A percentile compares a stretch with the other conserved stretches of the same genome.
Evolutionary conservation across 164 flowering plant species (phyloP).

Genomic region (Malania oleifera): DNA sequence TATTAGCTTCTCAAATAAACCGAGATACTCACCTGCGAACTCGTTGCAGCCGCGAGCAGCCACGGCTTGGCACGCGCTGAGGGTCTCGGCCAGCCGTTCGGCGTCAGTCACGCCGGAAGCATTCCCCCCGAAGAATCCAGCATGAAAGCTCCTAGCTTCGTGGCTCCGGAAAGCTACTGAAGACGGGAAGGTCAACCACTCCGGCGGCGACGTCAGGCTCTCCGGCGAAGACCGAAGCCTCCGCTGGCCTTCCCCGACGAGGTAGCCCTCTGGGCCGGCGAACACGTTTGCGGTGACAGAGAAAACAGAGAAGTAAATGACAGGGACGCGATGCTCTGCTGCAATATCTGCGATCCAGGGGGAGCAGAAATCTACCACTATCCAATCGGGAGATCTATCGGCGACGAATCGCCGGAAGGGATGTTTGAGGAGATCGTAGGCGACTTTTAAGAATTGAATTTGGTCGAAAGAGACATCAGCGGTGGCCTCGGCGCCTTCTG

Average conservation of each 20-base stretch:
- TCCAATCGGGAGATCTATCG: no score
- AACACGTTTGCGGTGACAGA: background rate
- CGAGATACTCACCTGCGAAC: constrained; percentile 13
- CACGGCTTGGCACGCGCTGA: constrained; percentile 1
- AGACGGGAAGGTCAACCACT: constrained; percentile 6
- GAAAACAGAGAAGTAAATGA: no score
- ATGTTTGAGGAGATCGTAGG: no score
- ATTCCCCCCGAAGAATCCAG: constrained; percentile 1
- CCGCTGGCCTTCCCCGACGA: background rate
- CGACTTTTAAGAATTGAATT: no score
- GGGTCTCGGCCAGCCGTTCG: background rate
- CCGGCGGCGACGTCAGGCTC: constrained; percentile 9
- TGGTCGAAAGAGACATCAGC: no score
- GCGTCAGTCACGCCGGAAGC: constrained; percentile 10
- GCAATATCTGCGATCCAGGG: no score
- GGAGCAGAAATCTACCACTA: no score
- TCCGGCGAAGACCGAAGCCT: background rate
- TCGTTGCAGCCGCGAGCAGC: constrained; percentile 11
- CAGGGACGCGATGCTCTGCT: no score
- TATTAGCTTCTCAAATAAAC: background rate
- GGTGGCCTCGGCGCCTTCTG: no score
- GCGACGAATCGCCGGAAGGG: no score
- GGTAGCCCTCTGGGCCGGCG: background rate
- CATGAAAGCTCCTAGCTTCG: background rate
- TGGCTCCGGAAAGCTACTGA: constrained; percentile 2